A percentile compares a stretch with the other conserved stretches of the same genome.
Evolutionary conservation across 352 stramenopile species (phyloP).

Genomic region (Phytophthora crassamura): DNA sequence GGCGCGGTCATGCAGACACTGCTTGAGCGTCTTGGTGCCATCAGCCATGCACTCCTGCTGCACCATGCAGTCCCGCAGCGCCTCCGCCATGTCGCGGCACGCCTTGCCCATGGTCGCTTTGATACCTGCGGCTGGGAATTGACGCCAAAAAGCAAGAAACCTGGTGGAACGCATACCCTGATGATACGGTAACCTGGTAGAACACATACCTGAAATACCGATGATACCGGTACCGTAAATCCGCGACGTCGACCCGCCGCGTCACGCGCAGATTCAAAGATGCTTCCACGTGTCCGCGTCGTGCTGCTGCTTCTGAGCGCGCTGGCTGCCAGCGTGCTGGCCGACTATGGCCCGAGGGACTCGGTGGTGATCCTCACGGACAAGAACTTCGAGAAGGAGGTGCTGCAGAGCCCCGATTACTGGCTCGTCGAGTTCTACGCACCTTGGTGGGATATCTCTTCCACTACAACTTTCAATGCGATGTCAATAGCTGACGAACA

Average conservation of each 20-base stretch:
- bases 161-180: not conserved
- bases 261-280: slow-evolving; percentile 10
- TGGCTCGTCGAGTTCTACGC: slow-evolving; percentile 96
- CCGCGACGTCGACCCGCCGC: slow-evolving; percentile 5
- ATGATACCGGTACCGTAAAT: slow-evolving; percentile 5
- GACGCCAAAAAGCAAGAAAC: not conserved
- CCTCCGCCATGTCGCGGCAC: slow-evolving; percentile 84
- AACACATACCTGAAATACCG: not conserved
- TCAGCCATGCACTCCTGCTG: slow-evolving; percentile 81
- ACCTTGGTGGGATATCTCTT: slow-evolving; percentile 66
- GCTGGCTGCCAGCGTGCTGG: slow-evolving; percentile 15
- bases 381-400: slow-evolving; percentile 86
- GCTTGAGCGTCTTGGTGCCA: slow-evolving; percentile 73
- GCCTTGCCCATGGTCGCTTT: slow-evolving; percentile 74
- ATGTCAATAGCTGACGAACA: not conserved
- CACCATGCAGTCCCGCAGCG: slow-evolving; percentile 83
- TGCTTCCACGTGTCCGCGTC: slow-evolving; percentile 38
- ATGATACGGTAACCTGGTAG: not conserved
- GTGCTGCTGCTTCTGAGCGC: slow-evolving; percentile 25
- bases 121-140: not conserved
- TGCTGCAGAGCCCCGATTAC: slow-evolving; percentile 80
- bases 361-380: slow-evolving; percentile 78
- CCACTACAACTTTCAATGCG: not conserved
- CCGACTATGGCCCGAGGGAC: slow-evolving; percentile 60
- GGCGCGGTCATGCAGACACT: slow-evolving; percentile 75